Percentiles rank a stretch among this genome's conserved stretches.
Conservation (phyloP, 2,329 filamentous ascomycete species). For the Pseudogymnoascus sp. region DNA sequence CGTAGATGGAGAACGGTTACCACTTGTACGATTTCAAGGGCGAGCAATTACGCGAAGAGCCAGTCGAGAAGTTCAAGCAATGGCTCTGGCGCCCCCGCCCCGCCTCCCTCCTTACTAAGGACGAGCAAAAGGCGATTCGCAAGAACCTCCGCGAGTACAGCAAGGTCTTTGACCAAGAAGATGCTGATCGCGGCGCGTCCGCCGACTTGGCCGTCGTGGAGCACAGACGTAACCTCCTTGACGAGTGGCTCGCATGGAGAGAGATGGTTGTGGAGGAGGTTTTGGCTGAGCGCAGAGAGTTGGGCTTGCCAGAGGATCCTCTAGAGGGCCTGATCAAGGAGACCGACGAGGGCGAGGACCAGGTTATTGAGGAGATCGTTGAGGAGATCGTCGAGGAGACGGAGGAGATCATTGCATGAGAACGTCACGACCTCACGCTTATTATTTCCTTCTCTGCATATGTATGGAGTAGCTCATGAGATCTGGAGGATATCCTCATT, state of each 20-base stretch:
- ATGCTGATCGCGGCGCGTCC: constrained; percentile 85
- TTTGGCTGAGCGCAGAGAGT: constrained; percentile 59
- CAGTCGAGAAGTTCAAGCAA: constrained; percentile 96
- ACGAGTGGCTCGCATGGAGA: constrained; percentile 86
- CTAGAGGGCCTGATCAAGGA: constrained; percentile 54
- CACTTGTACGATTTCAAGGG: constrained; percentile 97
- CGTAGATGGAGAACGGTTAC: constrained; percentile 97
- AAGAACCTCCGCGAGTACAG: constrained; percentile 98
- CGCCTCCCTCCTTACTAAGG: constrained; percentile 82
- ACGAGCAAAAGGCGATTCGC: constrained; percentile 95
- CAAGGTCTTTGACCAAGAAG: constrained; percentile 89
- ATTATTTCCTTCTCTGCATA: constrained; percentile 9
- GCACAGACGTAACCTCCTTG: constrained; percentile 69
- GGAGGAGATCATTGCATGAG: constrained; percentile 59
- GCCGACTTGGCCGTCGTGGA: constrained; percentile 93
- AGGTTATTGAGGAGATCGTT: constrained; percentile 80
- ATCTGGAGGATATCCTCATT: constrained; percentile 8
- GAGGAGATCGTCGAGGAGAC: constrained; percentile 79
- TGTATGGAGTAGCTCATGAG: constrained; percentile 10
- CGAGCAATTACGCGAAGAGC: constrained; percentile 80
- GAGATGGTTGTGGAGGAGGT: constrained; percentile 65
- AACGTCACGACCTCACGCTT: constrained; percentile 5
- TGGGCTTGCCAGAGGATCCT: constrained; percentile 60
- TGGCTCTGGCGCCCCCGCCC: constrained; percentile 91
- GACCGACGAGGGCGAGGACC: constrained; percentile 58